Evolutionary conservation across 2,329 filamentous ascomycete genomes (phyloP), one percentile per base, ranked within the genome.

Genomic region (Penicillium sp.): DNA sequence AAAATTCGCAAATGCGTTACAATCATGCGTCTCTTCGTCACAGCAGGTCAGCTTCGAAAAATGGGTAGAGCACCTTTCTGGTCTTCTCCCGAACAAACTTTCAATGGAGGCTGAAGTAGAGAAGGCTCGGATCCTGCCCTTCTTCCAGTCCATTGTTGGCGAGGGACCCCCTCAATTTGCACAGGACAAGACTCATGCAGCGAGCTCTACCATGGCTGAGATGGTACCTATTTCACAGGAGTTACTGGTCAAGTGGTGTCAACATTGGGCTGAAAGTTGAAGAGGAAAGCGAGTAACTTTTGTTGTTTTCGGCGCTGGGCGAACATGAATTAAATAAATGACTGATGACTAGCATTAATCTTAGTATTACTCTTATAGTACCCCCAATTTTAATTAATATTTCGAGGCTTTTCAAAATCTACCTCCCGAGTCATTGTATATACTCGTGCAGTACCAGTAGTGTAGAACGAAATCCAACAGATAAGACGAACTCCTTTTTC

Each of bases 31-130:
- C 20, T 55, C 53, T 10, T 52, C 53, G 1, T 45, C 49, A 7
- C 30, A 26, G 13, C 18, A 43, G 10, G 53, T 55, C 4, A 12
- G 15, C 12, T 55, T 53, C 37, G 4, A 42, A 7, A 23, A 42
- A 9, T 55, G 53, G 53, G 46, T 55, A 7, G 30, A 45, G 13
- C 49, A 46, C 32, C n/a, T 55, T 8, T 27, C 46, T 3, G 17
- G 26, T 18, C 46, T 55, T 6, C 24, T 36, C 20, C 53, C 53
- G 6, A 52, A 53, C 26, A 50, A 36, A 15, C 29, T 55, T 17
- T 49, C 49, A 9, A 55, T 43, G 33, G 50, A 55, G n/a, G 53
- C 53, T 2, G 53, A 47, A 30, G 46, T 37, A 4, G 49, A 50
- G 17, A 55, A 52, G 37, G 39, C 32, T 15, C 53, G 49, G 6